Evolutionary conservation across 1,139 yeast genomes (phyloP).

Genomic region (Nakaseomyces kungkrabaensis): DNA sequence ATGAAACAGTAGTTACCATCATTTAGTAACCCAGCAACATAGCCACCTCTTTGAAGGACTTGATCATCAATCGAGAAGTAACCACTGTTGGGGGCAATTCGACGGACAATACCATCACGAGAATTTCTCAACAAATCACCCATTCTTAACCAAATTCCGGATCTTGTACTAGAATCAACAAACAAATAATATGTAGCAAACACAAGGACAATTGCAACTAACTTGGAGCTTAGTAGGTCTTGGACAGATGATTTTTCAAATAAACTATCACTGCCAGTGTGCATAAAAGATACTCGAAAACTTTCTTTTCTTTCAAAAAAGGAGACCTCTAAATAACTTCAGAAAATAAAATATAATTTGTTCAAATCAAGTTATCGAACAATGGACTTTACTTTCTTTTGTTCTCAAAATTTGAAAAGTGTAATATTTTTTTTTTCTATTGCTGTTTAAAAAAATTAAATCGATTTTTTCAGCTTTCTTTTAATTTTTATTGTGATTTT

Average conservation of each 20-base stretch:
- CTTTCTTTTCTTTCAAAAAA: not conserved
- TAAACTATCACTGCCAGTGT: not conserved
- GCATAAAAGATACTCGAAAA: not conserved
- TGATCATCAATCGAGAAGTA: constrained; percentile 14
- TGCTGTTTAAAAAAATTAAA: too few relatives aligned
- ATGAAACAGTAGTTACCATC: constrained; percentile 92
- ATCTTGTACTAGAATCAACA: constrained; percentile 1
- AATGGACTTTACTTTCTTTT: too few relatives aligned
- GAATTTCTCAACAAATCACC: constrained; percentile 6
- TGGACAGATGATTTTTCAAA: constrained; percentile 1
- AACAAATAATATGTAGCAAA: not conserved
- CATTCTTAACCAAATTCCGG: constrained; percentile 2
- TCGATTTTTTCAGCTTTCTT: too few relatives aligned
- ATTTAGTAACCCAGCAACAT: constrained; percentile 74
- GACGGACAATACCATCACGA: constrained; percentile 11
- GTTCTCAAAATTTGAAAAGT: too few relatives aligned
- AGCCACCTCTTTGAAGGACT: constrained; percentile 45
- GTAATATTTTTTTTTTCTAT: too few relatives aligned
- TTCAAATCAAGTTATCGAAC: too few relatives aligned
- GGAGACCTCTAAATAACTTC: not conserved
- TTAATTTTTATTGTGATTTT: too few relatives aligned
- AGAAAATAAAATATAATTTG: too few relatives aligned
- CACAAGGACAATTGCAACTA: not conserved
- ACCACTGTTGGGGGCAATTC: constrained; percentile 16
- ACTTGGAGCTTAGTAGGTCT: constrained; percentile 1